phyloP scores from a whole-genome alignment of 179 eudicot genomes.

The Gypsophila paniculata region DNA sequence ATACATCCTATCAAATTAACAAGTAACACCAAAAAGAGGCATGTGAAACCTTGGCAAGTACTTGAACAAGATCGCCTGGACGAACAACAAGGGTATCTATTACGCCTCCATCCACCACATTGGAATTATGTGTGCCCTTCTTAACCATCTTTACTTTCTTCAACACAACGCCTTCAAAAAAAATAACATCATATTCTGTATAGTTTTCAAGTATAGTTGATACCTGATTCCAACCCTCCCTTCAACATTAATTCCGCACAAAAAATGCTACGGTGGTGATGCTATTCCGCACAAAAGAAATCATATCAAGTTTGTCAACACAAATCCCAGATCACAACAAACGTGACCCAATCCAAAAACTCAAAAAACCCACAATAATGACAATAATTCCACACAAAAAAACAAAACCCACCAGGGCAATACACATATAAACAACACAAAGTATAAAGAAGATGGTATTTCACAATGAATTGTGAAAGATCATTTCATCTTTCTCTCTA shows the following conservation, averaged over 20 bases:
- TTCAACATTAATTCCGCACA: too few species aligned
- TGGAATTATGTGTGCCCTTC: conserved; percentile 58
- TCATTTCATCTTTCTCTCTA: too few species aligned
- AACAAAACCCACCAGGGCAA: conserved; percentile 28
- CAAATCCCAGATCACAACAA: conserved; percentile 28
- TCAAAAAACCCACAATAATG: conserved; percentile 9
- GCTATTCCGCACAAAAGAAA: too few species aligned
- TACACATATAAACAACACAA: background rate
- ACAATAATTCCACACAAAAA: conserved; percentile 16
- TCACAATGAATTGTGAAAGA: too few species aligned
- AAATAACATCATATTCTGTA: conserved; percentile 12
- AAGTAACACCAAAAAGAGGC: background rate
- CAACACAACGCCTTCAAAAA: conserved; percentile 62
- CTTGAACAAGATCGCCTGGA: conserved; percentile 88
- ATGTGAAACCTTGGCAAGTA: conserved; percentile 66
- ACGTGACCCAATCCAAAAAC: conserved; percentile 29
- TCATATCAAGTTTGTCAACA: background rate
- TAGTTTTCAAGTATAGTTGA: background rate
- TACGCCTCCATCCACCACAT: conserved; percentile 45
- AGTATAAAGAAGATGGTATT: too few species aligned
- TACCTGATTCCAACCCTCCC: background rate
- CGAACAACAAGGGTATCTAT: conserved; percentile 67
- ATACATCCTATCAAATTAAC: background rate
- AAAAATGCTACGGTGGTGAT: too few species aligned
- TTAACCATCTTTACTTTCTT: conserved; percentile 74